Percentiles rank a stretch among this genome's conserved stretches.
Conservation (phyloP, 805 yeast species). For the Alloascoidea africana region DNA sequence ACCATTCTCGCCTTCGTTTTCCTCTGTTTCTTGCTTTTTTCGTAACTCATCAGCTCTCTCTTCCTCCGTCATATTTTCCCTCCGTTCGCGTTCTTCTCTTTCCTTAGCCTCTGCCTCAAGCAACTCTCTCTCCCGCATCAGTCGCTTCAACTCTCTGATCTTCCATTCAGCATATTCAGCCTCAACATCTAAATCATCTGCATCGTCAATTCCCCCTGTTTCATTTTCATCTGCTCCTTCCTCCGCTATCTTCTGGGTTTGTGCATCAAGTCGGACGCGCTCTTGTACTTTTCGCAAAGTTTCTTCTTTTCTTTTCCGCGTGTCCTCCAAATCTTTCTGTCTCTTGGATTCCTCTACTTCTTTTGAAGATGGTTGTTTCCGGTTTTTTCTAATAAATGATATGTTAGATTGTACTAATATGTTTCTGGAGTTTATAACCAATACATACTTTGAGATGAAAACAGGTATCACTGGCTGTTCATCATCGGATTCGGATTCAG, state of each 20-base stretch:
- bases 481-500: constrained; percentile 5
- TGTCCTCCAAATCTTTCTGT: constrained; percentile 1
- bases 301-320: constrained; percentile 12
- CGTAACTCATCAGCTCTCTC: constrained; percentile 8
- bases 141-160: constrained; percentile 22
- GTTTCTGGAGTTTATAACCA: background rate
- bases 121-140: constrained; percentile 21
- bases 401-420: background rate
- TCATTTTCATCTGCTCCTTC: constrained; percentile 12
- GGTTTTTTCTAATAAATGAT: constrained; percentile 9
- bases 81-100: constrained; percentile 17
- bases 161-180: constrained; percentile 27
- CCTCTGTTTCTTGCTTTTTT: background rate
- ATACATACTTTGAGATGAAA: constrained; percentile 13
- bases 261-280: constrained; percentile 11
- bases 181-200: constrained; percentile 42
- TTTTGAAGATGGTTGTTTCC: constrained; percentile 12
- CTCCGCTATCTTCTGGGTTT: constrained; percentile 9
- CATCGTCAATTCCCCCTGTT: constrained; percentile 32
- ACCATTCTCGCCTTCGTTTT: background rate
- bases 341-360: constrained; percentile 5
- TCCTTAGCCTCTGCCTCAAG: constrained; percentile 18
- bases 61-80: constrained; percentile 16
- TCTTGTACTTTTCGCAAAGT: constrained; percentile 12
- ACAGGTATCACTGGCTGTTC: constrained; percentile 11